Evolutionary conservation across 139 green algal genomes (phyloP).

Genomic region (Microglena sp.): DNA sequence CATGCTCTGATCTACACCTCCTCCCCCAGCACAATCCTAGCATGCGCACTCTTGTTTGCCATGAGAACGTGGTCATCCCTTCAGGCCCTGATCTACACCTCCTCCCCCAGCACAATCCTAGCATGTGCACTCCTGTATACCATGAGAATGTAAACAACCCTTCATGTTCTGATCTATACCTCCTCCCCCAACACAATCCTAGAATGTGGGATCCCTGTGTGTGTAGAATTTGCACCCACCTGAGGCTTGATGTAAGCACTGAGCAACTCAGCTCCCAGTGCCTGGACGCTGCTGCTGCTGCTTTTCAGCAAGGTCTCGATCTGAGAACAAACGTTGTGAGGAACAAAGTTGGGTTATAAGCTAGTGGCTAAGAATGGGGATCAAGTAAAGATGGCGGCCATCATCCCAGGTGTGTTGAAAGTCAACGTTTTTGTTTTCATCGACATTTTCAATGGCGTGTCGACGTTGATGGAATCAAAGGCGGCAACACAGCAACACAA

Average conservation of each 20-base stretch:
- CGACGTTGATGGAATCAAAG: neutral
- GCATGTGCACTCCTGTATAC: too few relatives aligned
- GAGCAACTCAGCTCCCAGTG: constrained; percentile 18
- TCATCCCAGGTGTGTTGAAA: neutral
- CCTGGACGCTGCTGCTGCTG: constrained; percentile 13
- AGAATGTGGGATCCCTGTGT: too few relatives aligned
- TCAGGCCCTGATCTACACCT: too few relatives aligned
- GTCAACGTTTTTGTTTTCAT: neutral
- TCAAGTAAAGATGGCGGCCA: neutral
- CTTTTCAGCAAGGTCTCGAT: constrained; percentile 27
- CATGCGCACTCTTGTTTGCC: too few relatives aligned
- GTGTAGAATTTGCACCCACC: constrained; percentile 8
- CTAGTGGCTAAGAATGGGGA: neutral
- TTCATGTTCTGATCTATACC: too few relatives aligned
- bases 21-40: too few relatives aligned
- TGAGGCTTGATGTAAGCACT: constrained; percentile 16
- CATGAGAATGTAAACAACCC: too few relatives aligned
- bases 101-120: too few relatives aligned
- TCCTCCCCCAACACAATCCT: too few relatives aligned
- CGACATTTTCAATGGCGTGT: neutral
- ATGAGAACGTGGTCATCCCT: too few relatives aligned
- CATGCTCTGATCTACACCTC: too few relatives aligned
- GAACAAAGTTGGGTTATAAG: neutral
- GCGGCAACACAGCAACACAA: neutral
- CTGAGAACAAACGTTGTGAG: constrained; percentile 1